Evolutionary conservation across 2,329 filamentous ascomycete genomes (phyloP).

Genomic region (Colletotrichum aenigma): DNA sequence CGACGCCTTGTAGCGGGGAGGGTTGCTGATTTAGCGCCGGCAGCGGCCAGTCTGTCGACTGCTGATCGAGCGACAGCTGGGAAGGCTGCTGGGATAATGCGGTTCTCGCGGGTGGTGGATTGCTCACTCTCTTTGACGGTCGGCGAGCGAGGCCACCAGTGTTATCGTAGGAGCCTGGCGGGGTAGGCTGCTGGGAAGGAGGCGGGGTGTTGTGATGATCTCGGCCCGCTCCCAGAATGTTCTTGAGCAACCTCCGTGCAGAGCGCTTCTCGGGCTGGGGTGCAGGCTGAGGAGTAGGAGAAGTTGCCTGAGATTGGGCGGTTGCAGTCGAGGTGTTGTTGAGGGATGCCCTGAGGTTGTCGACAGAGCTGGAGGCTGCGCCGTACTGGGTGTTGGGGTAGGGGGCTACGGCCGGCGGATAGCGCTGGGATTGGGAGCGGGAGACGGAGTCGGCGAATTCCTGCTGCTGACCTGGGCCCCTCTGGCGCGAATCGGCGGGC

Average conservation of each 20-base stretch:
- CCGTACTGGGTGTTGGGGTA: constrained; percentile 38
- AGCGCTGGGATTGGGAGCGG: constrained; percentile 58
- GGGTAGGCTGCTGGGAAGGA: constrained; percentile 23
- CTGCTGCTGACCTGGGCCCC: constrained; percentile 29
- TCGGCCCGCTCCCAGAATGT: constrained; percentile 51
- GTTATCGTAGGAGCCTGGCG: constrained; percentile 50
- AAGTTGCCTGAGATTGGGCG: not conserved
- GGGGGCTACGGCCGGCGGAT: constrained; percentile 35
- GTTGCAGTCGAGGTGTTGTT: constrained; percentile 17
- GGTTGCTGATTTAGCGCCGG: constrained; percentile 36
- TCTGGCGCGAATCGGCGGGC: constrained; percentile 38
- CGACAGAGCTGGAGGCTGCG: constrained; percentile 42
- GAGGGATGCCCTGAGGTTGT: constrained; percentile 41
- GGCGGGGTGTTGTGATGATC: constrained; percentile 27
- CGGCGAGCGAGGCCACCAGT: constrained; percentile 53
- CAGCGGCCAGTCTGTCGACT: constrained; percentile 35
- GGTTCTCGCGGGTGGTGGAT: constrained; percentile 48
- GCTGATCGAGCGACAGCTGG: constrained; percentile 41
- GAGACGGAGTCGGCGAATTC: constrained; percentile 54
- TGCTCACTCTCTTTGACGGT: constrained; percentile 63
- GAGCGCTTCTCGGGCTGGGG: constrained; percentile 47
- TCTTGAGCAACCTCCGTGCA: constrained; percentile 59
- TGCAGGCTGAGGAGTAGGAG: constrained; percentile 22
- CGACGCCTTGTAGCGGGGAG: constrained; percentile 50
- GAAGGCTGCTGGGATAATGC: constrained; percentile 36